Evolutionary conservation across 2,329 filamentous ascomycete species (phyloP), one percentile per base, ranked within the genome.

Genomic region (Stachybotrys echinatus): DNA sequence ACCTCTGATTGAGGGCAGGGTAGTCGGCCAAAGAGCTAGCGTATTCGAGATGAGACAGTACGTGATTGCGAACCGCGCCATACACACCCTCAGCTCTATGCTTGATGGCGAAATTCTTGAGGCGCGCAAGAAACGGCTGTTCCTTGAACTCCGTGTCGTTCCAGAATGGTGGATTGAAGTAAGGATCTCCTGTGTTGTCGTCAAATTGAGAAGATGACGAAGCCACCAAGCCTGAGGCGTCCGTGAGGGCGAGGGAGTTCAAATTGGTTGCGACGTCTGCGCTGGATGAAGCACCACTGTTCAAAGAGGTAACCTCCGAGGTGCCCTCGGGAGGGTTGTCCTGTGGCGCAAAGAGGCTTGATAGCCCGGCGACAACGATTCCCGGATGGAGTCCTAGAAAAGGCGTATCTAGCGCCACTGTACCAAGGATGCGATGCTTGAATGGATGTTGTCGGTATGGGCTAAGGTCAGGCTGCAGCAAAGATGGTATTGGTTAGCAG

Each of bases 381-480:
- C 92, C 88, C 1, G 90, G 91, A 66, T 96, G 90, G 63, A 96
- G 86, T 4, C 92, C 92, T 6, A 96, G 74, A 51, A 95, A 90
- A 0, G 92, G 92, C 0, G 88, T 87, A 66, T 96, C 92, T 45
- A 95, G 85, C 50, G 88, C 88, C 50, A 96, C 75, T 5, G 85
- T 85, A 0, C 92, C 92, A 23, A 96, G 68, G 39, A 96, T 87
- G 10, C 83, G 80, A 70, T 95, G 89, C 54, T 83, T 84, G 56
- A 88, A 82, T 12, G 71, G 71, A 50, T 64, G 63, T 45, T 54
- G 61, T 21, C 52, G 57, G 40, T 68, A 64, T 0, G 68, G 65
- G 48, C 60, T 61, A 17, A 50, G 53, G 42, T 68, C 67, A 8
- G 69, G 66, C 70, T 71, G 39, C 4, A 27, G 12, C 12, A n/a